Evolutionary conservation across 2,329 filamentous ascomycete genomes (phyloP), one percentile per base, ranked within the genome.

Genomic region (Diaporthe ampelina): DNA sequence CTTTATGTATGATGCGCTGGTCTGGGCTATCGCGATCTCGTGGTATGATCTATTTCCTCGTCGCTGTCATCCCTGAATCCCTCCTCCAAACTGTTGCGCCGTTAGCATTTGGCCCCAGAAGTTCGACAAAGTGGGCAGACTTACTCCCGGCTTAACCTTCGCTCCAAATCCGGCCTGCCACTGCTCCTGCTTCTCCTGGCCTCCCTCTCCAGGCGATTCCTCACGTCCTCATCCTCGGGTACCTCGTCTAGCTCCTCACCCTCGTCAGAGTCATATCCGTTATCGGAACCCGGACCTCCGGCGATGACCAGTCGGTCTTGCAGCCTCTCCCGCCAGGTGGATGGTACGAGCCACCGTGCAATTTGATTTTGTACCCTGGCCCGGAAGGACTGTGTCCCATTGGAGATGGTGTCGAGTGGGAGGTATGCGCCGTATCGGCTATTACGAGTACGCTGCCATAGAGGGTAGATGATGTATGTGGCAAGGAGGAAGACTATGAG

Each of bases 21-120:
- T 13, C 21, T 56, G 48, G n/a, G 52, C 45, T 75, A 72, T 45
- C 75, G 78, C 70, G 76, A 75, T 56, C 78, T 69, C 26, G 19
- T 32, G 17, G 65, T 58, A 21, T 56, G 50, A 17, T 72, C 73
- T 7, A 40, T 70, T 72, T 91, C 90, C 50, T 92, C 91, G 73
- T 93, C 91, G 80, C 92, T 94, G 78, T 94, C 92, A 81, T 94
- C 93, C 83, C 90, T 90, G 80, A 94, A 94, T 0, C 92, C 93
- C 79, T 93, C 89, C 81, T 96, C 94, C 69, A 96, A 83, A 78
- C 86, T 87, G 76, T 52, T 76, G 54, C 71, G 68, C 58, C 74
- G 61, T 77, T 58, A 73, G 74, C 72, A 74, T 21, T 35, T 17
- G 19, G 10, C 35, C 11, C 8, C 15, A 48, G 73, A 35, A 43